Evolutionary conservation across 768 basidiomycete species (phyloP).

Genomic region (Trichaptum fuscoviolaceum): DNA sequence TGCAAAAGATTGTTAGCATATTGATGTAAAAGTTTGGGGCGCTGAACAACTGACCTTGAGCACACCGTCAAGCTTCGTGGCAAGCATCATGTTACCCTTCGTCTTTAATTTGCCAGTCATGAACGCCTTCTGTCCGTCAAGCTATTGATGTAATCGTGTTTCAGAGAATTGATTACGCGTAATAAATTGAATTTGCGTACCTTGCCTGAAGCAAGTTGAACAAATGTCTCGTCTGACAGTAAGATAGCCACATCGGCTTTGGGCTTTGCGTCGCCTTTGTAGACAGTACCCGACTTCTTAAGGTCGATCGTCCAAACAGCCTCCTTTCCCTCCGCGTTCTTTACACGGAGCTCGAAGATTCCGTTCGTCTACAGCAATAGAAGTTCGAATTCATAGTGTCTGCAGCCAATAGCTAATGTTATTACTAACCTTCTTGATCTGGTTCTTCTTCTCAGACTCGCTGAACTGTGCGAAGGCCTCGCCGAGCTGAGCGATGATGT

Average conservation of each 20-base stretch:
- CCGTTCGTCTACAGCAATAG: slow-evolving; percentile 61
- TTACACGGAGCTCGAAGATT: slow-evolving; percentile 80
- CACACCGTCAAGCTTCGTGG: slow-evolving; percentile 82
- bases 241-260: slow-evolving; percentile 83
- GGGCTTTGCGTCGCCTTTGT: slow-evolving; percentile 63
- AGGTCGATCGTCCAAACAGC: slow-evolving; percentile 89
- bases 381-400: neutral
- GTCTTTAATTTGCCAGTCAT: slow-evolving; percentile 94
- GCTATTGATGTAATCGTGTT: slow-evolving; percentile 30
- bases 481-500: slow-evolving; percentile 50
- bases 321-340: slow-evolving; percentile 65
- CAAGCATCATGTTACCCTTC: slow-evolving; percentile 89
- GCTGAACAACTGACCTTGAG: slow-evolving; percentile 56
- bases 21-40: slow-evolving; percentile 4
- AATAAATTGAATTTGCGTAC: slow-evolving; percentile 25
- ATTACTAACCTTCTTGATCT: slow-evolving; percentile 66
- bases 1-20: neutral
- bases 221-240: slow-evolving; percentile 71
- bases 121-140: slow-evolving; percentile 92
- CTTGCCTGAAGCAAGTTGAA: slow-evolving; percentile 68
- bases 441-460: slow-evolving; percentile 57
- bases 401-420: neutral
- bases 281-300: slow-evolving; percentile 76
- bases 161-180: neutral
- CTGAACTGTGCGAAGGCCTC: slow-evolving; percentile 46